Base-by-base conservation (phyloP, 495 filamentous ascomycete genomes). In the Xylaria nigripes region DNA sequence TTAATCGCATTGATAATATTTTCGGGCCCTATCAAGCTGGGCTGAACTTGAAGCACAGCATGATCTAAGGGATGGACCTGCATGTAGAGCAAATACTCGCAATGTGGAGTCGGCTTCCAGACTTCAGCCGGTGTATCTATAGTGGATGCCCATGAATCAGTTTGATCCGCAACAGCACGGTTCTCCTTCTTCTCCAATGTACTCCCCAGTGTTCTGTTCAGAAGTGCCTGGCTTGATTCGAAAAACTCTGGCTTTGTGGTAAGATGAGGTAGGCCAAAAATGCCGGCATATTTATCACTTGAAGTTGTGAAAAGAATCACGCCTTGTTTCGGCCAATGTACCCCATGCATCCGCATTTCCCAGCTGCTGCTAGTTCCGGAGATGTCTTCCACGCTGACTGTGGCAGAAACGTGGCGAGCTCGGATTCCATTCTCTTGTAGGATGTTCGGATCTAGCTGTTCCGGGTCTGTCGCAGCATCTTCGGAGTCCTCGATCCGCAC, bases 231-330 rank as follows among this genome's bases (percentile, higher is more conserved):
- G 22, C 85, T 81, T 1, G 83, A 70, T 32, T 81, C 72, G 66
- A 86, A 96, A 15, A 81, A 80, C 44, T 82, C 76, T 16, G 76
- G 62, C 13, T 81, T 83, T 13, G 87, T 76, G 6, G 84, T 73
- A 25, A 98, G 80, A 69, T 97, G 89, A 19, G 93, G 91, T 54
- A 97, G 69, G 21, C 85, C 82, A 64, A 95, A 94, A 27, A 96
- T 81, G 34, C 93, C 93, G 19, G 84, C 78, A 65, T 90, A 96
- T 71, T 94, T 96, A 65, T 95, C 87, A 62, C 87, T 94, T 12
- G 90, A 89, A 0, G 93, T 96, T 7, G 83, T 87, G 48, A 96
- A 66, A 15, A 96, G 68, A 40, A 94, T 83, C 5, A 79, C 76
- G 3, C 93, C 93, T 44, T 82, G 77, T 23, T 79, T 73, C 23